Evolutionary conservation across 1,139 yeast genomes (phyloP).

Genomic region (Debaryomyces udenii): DNA sequence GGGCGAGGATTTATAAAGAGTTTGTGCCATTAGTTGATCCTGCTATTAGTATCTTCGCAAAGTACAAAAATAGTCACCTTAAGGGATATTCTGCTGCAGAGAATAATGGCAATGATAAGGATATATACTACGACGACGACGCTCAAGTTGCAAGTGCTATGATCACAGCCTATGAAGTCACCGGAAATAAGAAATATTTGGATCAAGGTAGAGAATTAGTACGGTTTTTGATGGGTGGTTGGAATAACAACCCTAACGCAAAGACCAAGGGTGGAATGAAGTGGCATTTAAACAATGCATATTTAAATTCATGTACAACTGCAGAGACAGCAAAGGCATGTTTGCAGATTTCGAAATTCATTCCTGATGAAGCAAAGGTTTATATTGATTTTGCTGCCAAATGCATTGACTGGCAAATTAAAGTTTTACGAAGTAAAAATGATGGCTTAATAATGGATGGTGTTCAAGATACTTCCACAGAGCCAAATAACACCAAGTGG

Average conservation of each 20-base stretch:
- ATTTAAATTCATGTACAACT: constrained; percentile 68
- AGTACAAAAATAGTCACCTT: constrained; percentile 53
- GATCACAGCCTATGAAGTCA: constrained; percentile 70
- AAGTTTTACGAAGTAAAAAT: constrained; percentile 51
- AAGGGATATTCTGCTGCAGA: constrained; percentile 65
- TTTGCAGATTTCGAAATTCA: constrained; percentile 57
- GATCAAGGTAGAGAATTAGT: constrained; percentile 63
- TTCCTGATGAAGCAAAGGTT: constrained; percentile 46
- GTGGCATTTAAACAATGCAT: constrained; percentile 67
- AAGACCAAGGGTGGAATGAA: constrained; percentile 59
- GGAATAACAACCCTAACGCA: constrained; percentile 50
- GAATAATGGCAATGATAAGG: constrained; percentile 57
- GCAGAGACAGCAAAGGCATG: constrained; percentile 74
- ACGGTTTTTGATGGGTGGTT: constrained; percentile 68
- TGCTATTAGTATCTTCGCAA: constrained; percentile 53
- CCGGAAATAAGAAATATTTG: constrained; percentile 55
- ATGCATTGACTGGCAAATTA: constrained; percentile 59
- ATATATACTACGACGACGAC: constrained; percentile 74
- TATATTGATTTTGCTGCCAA: constrained; percentile 57
- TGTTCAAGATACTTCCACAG: constrained; percentile 50
- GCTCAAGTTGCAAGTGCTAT: constrained; percentile 75
- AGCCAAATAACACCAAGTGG: constrained; percentile 58
- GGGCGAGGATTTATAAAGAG: constrained; percentile 59
- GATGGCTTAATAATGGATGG: constrained; percentile 69
- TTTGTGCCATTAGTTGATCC: constrained; percentile 60